A percentile compares a stretch with the other conserved stretches of the same genome.
Conservation (phyloP, 2,329 filamentous ascomycete species). For the Catunica adiposa region DNA sequence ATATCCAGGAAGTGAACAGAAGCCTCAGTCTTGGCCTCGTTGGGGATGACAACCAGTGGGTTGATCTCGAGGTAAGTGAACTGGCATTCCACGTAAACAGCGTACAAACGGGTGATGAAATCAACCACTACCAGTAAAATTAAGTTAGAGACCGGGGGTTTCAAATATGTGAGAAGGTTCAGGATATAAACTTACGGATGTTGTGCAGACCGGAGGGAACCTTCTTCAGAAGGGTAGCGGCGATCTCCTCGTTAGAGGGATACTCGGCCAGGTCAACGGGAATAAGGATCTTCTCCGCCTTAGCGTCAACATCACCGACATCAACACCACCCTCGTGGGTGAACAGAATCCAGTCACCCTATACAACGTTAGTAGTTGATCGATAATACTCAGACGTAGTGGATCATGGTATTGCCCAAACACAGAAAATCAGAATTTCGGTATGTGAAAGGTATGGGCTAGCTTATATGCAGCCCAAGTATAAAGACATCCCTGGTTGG, state of each 20-base stretch:
- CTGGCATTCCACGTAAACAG: constrained; percentile 98
- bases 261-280: constrained; percentile 89
- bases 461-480: too few species aligned
- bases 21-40: constrained; percentile 77
- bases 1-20: constrained; percentile 96
- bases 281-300: constrained; percentile 96
- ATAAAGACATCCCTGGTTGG: too few species aligned
- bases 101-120: constrained; percentile 96
- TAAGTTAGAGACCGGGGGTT: not conserved
- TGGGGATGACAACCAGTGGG: constrained; percentile 94
- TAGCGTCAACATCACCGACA: constrained; percentile 95
- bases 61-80: constrained; percentile 99
- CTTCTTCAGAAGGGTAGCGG: constrained; percentile 69
- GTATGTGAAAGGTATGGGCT: too few species aligned
- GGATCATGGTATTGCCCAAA: too few species aligned
- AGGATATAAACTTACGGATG: constrained; percentile 35
- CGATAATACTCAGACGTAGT: too few species aligned
- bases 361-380: not conserved
- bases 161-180: not conserved
- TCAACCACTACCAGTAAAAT: constrained; percentile 48
- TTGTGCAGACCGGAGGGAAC: constrained; percentile 93
- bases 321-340: constrained; percentile 99
- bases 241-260: constrained; percentile 91
- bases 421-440: too few species aligned
- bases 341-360: constrained; percentile 99